Conservation (phyloP, 208 protist species). For the Trypanosoma brucei region DNA sequence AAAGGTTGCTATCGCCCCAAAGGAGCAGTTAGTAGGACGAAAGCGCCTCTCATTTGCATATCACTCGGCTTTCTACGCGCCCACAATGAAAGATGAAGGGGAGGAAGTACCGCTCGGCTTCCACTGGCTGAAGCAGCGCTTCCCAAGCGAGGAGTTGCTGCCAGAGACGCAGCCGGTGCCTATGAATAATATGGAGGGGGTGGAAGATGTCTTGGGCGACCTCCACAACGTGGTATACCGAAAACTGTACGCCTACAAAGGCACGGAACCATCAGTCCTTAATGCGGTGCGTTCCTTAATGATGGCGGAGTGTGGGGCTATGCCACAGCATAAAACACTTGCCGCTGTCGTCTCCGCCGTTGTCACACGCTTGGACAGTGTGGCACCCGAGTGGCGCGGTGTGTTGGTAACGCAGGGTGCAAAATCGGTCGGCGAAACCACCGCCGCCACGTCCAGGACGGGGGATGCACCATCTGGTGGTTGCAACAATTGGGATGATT, state of each 20-base stretch:
- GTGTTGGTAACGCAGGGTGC: neutral
- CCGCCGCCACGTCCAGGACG: too few species aligned
- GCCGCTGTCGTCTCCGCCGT: neutral
- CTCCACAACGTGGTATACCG: conserved; percentile 26
- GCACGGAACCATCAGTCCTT: conserved; percentile 48
- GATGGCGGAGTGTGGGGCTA: conserved; percentile 20
- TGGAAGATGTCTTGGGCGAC: conserved; percentile 2
- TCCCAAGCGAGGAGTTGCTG: conserved; percentile 27
- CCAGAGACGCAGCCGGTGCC: conserved; percentile 15
- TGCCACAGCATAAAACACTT: conserved; percentile 6
- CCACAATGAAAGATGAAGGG: conserved; percentile 69
- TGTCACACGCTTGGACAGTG: conserved; percentile 12
- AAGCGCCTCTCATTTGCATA: conserved; percentile 57
- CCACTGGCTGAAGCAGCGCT: conserved; percentile 54
- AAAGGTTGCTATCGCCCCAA: conserved; percentile 15
- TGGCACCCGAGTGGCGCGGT: conserved; percentile 7
- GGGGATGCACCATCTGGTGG: neutral
- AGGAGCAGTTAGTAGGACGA: conserved; percentile 1
- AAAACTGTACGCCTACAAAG: conserved; percentile 33
- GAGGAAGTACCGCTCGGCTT: conserved; percentile 63
- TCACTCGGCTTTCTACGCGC: conserved; percentile 44
- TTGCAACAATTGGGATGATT: conserved; percentile 15
- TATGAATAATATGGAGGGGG: neutral
- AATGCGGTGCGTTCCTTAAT: conserved; percentile 48
- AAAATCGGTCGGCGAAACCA: neutral